Evolutionary conservation across 306 rosid genomes (phyloP), one percentile per base, ranked within the genome.

Genomic region (Trifolium repens): DNA sequence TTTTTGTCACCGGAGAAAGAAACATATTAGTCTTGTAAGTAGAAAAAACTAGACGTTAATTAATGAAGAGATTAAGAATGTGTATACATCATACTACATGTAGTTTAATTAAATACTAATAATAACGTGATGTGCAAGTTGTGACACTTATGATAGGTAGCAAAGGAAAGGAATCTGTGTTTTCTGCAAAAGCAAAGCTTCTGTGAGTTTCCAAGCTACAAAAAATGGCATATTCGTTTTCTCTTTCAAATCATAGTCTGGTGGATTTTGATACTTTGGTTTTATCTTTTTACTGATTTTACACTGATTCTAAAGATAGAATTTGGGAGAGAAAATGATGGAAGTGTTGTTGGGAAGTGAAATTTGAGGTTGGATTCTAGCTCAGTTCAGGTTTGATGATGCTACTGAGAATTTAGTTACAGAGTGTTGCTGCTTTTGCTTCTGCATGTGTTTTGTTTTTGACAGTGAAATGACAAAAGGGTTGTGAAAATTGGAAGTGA

Each of bases 251-350:
- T 74, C 47, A 40, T 64, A 14, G 24, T 11, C 72, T 72, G 50
- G 14, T 22, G 35, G 24, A 47, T 68, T 66, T 35, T 59, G 9
- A 59, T 62, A 47, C 64, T 52, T 64, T 75, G 9, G 2, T 53
- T 49, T 47, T 22, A 13, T 53, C 47, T 24, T 69, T 53, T 72
- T 32, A 32, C 79, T 71, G 58, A 53, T 37, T n/a, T 73, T 75
- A 53, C 88, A 80, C 92, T 89, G 89, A 87, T 83, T 87, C 86
- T 80, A 49, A 83, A 83, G 93, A 88, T 75, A 46, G 72, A 73
- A 52, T 53, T n/a, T 83, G 73, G 64, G 53, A 34, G 81, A 70
- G 78, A 71, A 32, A 61, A 32, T 61, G 67, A 61, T 34, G 67
- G 67, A 61, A 34, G 72, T 35, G 49, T 76, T 73, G 71, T 80